These are phyloP conservation scores for Claviceps sp. DNA, from an alignment of 2,329 filamentous ascomycete genomes.

Conservation along the genomic window DNA sequence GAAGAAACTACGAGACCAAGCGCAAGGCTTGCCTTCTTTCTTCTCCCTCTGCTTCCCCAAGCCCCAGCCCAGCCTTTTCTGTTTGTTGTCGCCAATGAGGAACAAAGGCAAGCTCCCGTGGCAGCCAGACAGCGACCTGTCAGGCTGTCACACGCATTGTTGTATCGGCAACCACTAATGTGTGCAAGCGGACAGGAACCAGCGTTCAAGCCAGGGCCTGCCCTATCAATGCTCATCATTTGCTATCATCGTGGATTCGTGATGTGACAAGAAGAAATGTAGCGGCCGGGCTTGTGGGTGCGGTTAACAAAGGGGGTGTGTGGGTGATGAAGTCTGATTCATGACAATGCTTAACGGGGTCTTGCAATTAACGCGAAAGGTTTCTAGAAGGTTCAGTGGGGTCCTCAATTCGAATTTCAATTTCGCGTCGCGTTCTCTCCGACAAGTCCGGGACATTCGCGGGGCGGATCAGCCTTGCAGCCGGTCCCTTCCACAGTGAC, in stretches of 20 bases:
- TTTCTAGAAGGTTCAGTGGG: slow-evolving; percentile 35
- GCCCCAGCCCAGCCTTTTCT: slow-evolving; percentile 1
- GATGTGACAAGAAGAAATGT: slow-evolving; percentile 1
- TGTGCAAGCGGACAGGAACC: background rate
- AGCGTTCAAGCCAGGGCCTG: background rate
- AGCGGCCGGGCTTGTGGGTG: background rate
- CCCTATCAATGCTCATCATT: background rate
- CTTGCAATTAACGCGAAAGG: slow-evolving; percentile 20
- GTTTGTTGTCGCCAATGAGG: background rate
- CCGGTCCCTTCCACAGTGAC: too few relatives aligned
- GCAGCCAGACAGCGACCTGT: background rate
- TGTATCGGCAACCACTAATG: slow-evolving; percentile 4
- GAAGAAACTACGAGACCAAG: too few relatives aligned
- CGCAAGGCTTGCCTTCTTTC: background rate
- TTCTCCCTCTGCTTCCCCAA: background rate
- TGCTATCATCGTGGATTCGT: background rate
- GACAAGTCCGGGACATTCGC: too few relatives aligned
- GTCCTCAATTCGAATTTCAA: background rate
- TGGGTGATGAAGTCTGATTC: background rate
- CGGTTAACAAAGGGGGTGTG: slow-evolving; percentile 1
- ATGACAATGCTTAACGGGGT: slow-evolving; percentile 11
- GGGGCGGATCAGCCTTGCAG: too few relatives aligned
- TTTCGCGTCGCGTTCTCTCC: background rate
- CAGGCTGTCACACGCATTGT: slow-evolving; percentile 2
- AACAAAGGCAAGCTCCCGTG: background rate